Evolutionary conservation across 352 stramenopile genomes (phyloP).

Genomic region (Pythium periplocum): DNA sequence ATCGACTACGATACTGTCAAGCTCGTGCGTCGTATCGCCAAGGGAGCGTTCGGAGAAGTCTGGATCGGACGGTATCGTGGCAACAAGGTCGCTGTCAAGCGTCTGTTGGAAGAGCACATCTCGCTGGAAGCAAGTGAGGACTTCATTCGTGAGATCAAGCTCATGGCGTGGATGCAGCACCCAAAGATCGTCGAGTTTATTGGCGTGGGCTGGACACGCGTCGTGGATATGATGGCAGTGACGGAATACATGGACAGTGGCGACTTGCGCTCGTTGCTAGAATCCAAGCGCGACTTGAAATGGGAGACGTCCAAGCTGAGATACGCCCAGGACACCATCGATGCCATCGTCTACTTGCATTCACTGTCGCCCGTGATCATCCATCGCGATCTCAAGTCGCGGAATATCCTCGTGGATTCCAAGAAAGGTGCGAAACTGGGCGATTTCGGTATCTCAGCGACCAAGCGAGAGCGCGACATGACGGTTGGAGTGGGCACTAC

Average conservation of each 20-base stretch:
- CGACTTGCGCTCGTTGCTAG: conserved; percentile 51
- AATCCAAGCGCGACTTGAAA: conserved; percentile 22
- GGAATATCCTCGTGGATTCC: conserved; percentile 60
- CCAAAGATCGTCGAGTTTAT: conserved; percentile 63
- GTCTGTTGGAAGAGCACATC: conserved; percentile 35
- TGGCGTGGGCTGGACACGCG: conserved; percentile 67
- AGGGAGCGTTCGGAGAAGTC: conserved; percentile 66
- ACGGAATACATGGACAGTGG: conserved; percentile 69
- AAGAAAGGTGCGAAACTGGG: conserved; percentile 59
- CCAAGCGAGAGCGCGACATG: conserved; percentile 52
- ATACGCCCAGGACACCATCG: conserved; percentile 56
- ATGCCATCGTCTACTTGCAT: conserved; percentile 67
- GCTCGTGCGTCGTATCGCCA: conserved; percentile 56
- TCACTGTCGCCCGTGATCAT: conserved; percentile 59
- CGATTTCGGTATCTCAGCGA: conserved; percentile 62
- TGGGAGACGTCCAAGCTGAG: conserved; percentile 39
- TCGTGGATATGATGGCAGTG: conserved; percentile 62
- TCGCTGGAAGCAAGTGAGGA: conserved; percentile 49
- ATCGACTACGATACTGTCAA: conserved; percentile 66
- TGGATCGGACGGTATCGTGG: conserved; percentile 67
- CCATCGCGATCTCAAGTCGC: conserved; percentile 68
- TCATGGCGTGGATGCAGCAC: conserved; percentile 67
- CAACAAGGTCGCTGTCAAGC: conserved; percentile 52
- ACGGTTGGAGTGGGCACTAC: conserved; percentile 56
- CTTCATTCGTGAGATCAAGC: conserved; percentile 64